Evolutionary conservation across 2,329 filamentous ascomycete genomes (phyloP).

Genomic region (Penicillium sp.): DNA sequence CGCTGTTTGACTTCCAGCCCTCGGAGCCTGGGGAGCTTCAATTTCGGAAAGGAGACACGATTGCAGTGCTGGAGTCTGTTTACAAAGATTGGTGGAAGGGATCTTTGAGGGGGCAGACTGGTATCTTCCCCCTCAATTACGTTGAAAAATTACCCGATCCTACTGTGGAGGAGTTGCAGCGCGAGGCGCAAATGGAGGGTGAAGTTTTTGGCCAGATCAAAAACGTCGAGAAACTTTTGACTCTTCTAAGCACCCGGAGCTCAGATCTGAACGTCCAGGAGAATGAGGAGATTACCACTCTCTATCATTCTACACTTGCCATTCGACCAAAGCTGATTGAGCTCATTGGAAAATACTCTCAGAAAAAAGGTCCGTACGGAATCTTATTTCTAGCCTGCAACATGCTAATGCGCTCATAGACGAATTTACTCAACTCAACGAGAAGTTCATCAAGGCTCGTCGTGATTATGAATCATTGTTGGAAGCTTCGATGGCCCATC

Average conservation of each 20-base stretch:
- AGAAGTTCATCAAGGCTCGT: conserved; percentile 98
- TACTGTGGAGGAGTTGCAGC: conserved; percentile 86
- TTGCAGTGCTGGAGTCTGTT: conserved; percentile 92
- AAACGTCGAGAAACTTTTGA: conserved; percentile 75
- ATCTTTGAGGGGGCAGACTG: conserved; percentile 85
- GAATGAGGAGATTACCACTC: conserved; percentile 88
- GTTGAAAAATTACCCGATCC: conserved; percentile 96
- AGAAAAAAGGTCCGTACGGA: conserved; percentile 77
- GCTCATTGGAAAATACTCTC: conserved; percentile 96
- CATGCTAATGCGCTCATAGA: conserved; percentile 50
- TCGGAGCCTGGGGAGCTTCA: conserved; percentile 91
- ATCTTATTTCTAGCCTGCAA: background rate
- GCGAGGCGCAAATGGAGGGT: conserved; percentile 90
- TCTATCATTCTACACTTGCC: conserved; percentile 87
- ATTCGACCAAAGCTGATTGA: conserved; percentile 97
- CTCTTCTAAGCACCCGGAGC: conserved; percentile 80
- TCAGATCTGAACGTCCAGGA: conserved; percentile 76
- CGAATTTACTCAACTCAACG: conserved; percentile 96
- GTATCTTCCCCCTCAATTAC: conserved; percentile 97
- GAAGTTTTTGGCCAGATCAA: conserved; percentile 72
- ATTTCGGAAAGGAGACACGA: conserved; percentile 94
- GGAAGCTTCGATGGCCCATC: conserved; percentile 92
- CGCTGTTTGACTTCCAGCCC: conserved; percentile 89
- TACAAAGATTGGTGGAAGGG: conserved; percentile 99
- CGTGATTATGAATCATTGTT: conserved; percentile 94